A percentile compares a stretch with the other conserved stretches of the same genome.
Conservation (phyloP, 2,329 filamentous ascomycete species). For the Pseudogymnoascus sp. region DNA sequence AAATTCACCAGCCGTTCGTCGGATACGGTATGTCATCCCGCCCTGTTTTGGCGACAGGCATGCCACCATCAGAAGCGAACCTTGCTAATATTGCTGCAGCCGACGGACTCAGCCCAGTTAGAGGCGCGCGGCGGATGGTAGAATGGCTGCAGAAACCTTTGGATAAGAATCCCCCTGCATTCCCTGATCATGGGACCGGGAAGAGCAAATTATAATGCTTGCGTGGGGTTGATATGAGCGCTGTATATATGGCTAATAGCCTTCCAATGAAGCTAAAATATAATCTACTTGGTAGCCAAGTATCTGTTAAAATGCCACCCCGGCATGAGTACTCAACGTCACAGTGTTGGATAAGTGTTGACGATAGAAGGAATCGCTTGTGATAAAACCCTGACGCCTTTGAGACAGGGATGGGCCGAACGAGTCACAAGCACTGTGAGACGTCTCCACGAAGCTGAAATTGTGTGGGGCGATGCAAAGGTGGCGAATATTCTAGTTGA, state of each 20-base stretch:
- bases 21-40: conserved; percentile 24
- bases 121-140: conserved; percentile 26
- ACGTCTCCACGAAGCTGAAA: not conserved
- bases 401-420: too few species aligned
- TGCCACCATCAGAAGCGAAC: not conserved
- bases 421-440: too few species aligned
- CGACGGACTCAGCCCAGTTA: conserved; percentile 26
- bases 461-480: conserved; percentile 24
- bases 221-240: not conserved
- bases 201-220: not conserved
- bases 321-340: not conserved
- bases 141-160: conserved; percentile 27
- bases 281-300: not conserved
- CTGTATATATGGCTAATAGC: not conserved
- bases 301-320: not conserved
- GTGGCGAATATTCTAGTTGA: conserved; percentile 22
- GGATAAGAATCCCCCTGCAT: conserved; percentile 25
- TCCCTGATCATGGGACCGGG: conserved; percentile 11
- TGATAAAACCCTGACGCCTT: not conserved
- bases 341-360: not conserved
- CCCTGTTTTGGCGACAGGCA: not conserved
- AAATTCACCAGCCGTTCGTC: conserved; percentile 27
- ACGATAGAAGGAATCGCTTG: not conserved
- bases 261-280: not conserved
- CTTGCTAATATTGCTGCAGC: conserved; percentile 15